phyloP scores from a whole-genome alignment of 2,329 filamentous ascomycete species.

The Trichoderma sp. region DNA sequence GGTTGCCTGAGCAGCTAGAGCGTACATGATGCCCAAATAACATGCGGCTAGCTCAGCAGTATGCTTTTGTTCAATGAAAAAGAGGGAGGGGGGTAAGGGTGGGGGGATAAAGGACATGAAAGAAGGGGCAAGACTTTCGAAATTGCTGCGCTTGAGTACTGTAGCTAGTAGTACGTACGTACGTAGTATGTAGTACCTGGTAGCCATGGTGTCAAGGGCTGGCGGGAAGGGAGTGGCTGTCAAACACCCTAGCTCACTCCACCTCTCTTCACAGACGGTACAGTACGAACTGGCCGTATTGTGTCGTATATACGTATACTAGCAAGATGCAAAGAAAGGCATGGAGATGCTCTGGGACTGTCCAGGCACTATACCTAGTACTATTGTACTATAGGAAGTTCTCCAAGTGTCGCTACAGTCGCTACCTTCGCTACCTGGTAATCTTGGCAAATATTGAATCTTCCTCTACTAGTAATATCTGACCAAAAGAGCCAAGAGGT shows the following conservation, averaged over 20 bases:
- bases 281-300: background rate
- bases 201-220: background rate
- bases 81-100: background rate
- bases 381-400: no score
- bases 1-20: constrained; percentile 2
- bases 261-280: background rate
- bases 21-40: background rate
- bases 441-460: background rate
- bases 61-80: background rate
- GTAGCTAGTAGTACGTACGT: no score
- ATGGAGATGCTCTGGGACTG: background rate
- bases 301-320: background rate
- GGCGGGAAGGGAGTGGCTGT: background rate
- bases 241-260: background rate
- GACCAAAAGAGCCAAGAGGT: background rate
- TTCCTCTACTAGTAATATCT: background rate
- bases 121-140: background rate
- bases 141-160: background rate
- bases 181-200: no score
- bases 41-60: background rate
- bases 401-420: background rate
- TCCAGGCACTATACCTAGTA: no score
- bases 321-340: background rate
- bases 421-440: background rate
- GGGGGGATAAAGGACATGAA: background rate